Evolutionary conservation across 2,329 filamentous ascomycete species (phyloP), one percentile per base, ranked within the genome.

Genomic region (Periconia sp.): DNA sequence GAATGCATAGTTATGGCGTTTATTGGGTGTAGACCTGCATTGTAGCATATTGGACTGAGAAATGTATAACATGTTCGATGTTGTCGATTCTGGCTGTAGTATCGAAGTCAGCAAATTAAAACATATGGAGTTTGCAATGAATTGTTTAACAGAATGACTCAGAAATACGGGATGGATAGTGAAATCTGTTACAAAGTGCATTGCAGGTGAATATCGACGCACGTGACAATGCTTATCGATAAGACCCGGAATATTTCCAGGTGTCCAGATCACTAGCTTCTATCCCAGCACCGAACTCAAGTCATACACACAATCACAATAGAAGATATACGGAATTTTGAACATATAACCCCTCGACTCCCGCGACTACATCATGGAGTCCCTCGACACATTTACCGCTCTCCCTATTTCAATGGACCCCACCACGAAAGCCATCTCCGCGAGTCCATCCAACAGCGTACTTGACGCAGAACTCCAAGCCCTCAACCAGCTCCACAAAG

Each of bases 371-470:
- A 54, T 10, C 39, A 71, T 71, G 68, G 68, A 70, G 48, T 57
- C 64, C 6, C 50, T 52, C 12, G 85, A 88, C 48, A 85, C 85
- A 58, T 97, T 92, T 80, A 88, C 85, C 57, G 83, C 90, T 60
- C 85, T 95, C 65, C 88, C 90, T 25, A 78, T 99, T 39, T 77
- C 83, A 50, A 81, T 97, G 70, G 88, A 96, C 76, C 83, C 89
- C n/a, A 71, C 84, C 56, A 87, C 87, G 64, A 95, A 96, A 77
- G 78, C 85, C 59, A 79, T 97, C 66, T 76, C 78, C 38, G 59
- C 66, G 36, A 57, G 77, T 44, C 66, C 74, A 46, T 57, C 64
- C 30, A 59, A 54, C 48, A 62, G 63, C 38, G 61, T 63, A 3
- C 69, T 78, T 25, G 46, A 54, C 32, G 57, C 61, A 45, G 74